Percentiles rank a stretch among this genome's conserved stretches.
Evolutionary conservation across 495 filamentous ascomycete species (phyloP).

Genomic region (Penicillium verhagenii): DNA sequence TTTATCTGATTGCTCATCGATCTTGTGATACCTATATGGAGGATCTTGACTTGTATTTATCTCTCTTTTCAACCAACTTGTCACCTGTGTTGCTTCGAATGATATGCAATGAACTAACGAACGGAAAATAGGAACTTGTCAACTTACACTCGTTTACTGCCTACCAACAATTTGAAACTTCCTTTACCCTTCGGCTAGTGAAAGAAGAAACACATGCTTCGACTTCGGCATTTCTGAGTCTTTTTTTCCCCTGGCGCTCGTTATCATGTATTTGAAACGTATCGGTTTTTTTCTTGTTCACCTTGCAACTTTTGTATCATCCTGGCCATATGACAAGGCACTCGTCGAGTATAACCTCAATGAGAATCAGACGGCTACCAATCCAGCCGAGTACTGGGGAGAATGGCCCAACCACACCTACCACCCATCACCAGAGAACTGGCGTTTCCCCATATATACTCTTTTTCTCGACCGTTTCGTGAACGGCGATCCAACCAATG

Average conservation of each 20-base stretch:
- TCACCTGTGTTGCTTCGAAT: not conserved
- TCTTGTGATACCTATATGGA: not conserved
- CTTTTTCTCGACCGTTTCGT: constrained; percentile 69
- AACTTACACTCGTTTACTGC: not conserved
- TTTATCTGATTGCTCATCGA: not conserved
- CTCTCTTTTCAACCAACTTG: not conserved
- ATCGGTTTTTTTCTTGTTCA: constrained; percentile 28
- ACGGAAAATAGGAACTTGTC: not conserved
- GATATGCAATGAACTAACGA: not conserved
- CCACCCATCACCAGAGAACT: constrained; percentile 59
- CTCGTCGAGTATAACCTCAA: constrained; percentile 62
- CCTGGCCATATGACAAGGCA: constrained; percentile 55
- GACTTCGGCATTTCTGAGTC: not conserved
- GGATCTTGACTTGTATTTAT: not conserved
- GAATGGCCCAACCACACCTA: constrained; percentile 57
- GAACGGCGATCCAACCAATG: constrained; percentile 70
- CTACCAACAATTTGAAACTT: not conserved
- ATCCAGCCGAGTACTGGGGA: constrained; percentile 62
- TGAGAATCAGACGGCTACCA: constrained; percentile 54
- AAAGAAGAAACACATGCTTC: not conserved
- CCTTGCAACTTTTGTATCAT: constrained; percentile 26
- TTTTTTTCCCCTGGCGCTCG: not conserved
- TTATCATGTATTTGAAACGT: constrained; percentile 37
- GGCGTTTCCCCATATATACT: constrained; percentile 73
- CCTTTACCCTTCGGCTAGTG: not conserved